These are phyloP conservation scores for Naganishia albida DNA, from an alignment of 1,284 basidiomycete genomes.

Conservation along the genomic window DNA sequence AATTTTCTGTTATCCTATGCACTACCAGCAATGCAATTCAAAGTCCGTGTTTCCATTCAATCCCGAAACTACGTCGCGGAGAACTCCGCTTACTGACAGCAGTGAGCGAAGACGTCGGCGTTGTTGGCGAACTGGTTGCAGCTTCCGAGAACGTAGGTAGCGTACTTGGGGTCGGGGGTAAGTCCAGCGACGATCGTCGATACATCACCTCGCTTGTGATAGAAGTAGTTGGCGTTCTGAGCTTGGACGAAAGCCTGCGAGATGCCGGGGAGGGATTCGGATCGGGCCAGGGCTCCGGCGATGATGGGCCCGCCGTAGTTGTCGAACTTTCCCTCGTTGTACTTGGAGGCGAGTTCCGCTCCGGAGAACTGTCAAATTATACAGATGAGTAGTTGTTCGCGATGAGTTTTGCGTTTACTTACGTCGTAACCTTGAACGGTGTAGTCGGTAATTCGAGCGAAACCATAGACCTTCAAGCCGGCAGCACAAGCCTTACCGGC, in stretches of 20 bases:
- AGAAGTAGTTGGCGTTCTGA: constrained; percentile 25
- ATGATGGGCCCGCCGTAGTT: constrained; percentile 13
- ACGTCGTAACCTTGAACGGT: constrained; percentile 15
- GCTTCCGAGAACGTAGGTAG: constrained; percentile 9
- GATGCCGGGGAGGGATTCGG: neutral
- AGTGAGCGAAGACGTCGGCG: constrained; percentile 14
- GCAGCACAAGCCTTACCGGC: neutral
- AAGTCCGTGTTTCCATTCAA: no score
- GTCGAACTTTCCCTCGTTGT: constrained; percentile 14
- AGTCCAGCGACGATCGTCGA: constrained; percentile 1
- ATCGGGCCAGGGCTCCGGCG: neutral
- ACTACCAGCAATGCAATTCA: no score
- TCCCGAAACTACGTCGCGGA: no score
- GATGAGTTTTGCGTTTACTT: neutral
- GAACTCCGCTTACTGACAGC: constrained; percentile 6
- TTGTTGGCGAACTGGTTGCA: constrained; percentile 5
- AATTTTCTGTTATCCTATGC: no score
- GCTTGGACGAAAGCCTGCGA: constrained; percentile 14
- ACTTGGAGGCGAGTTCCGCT: neutral
- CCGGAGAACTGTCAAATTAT: constrained; percentile 6
- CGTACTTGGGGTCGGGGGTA: constrained; percentile 5
- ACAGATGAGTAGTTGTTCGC: neutral
- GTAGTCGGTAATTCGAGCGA: constrained; percentile 20
- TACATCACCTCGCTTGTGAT: constrained; percentile 13
- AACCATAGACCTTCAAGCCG: constrained; percentile 18